phyloP scores from a whole-genome alignment of 495 filamentous ascomycete genomes.

The Echria macrotheca region DNA sequence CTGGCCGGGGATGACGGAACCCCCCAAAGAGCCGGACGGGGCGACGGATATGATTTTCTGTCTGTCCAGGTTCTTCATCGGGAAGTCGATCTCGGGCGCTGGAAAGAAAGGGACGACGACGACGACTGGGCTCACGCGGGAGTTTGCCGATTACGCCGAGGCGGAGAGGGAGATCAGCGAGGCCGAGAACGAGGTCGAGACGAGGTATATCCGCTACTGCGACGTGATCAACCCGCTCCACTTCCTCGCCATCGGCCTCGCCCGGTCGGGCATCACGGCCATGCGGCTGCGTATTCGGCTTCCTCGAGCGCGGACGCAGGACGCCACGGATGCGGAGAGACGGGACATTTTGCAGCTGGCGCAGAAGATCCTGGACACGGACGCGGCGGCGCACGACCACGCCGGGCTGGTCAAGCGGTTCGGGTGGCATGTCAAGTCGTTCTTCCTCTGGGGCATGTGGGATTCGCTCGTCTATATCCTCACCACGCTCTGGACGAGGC shows the following conservation, averaged over 20 bases:
- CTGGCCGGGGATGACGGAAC: slow-evolving; percentile 35
- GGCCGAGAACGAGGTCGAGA: slow-evolving; percentile 13
- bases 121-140: background rate
- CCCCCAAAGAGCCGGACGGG: slow-evolving; percentile 40
- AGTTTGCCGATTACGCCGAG: background rate
- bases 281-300: slow-evolving; percentile 12
- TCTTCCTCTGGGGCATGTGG: slow-evolving; percentile 16
- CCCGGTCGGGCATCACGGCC: slow-evolving; percentile 11
- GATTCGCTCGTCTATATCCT: slow-evolving; percentile 14
- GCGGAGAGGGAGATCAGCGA: slow-evolving; percentile 1
- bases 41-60: slow-evolving; percentile 55
- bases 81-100: background rate
- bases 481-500: slow-evolving; percentile 5
- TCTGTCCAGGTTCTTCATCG: slow-evolving; percentile 6
- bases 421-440: slow-evolving; percentile 12
- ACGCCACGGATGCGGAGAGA: slow-evolving; percentile 2
- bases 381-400: slow-evolving; percentile 6
- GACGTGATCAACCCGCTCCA: slow-evolving; percentile 17
- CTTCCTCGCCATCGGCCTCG: slow-evolving; percentile 10
- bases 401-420: background rate
- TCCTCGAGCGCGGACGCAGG: background rate
- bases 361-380: slow-evolving; percentile 14
- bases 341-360: slow-evolving; percentile 8
- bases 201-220: slow-evolving; percentile 16
- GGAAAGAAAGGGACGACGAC: too few species aligned